Evolutionary conservation across 163 green algal genomes (phyloP), one percentile per base, ranked within the genome.

Genomic region (Scenedesmus sp.): DNA sequence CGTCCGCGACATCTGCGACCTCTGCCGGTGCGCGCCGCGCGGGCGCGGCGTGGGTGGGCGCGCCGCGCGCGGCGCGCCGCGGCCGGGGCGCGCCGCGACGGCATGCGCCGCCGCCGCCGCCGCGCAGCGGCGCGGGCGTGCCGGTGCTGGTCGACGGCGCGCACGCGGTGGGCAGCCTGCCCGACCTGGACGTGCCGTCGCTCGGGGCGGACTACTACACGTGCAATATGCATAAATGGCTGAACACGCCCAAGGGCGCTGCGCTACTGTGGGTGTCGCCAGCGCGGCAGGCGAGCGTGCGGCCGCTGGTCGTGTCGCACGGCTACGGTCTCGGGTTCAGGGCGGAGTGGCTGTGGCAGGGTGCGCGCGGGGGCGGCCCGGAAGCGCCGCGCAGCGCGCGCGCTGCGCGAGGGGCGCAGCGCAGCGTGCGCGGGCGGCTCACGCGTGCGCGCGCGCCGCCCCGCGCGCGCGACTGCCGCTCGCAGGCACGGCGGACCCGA

Each of bases 211-310:
- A 91, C 33, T 93, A 75, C 77, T 93, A 92, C 80, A 87, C 78
- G 18, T 69, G 71, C 75, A 94, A 93, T 70, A 69, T 89, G 48
- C 89, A 93, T 83, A 93, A 93, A 77, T 93, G 84, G 87, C 64
- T 85, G 60, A 89, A 83, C 67, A 84, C 77, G 2, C 71, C 78
- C 5, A 91, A 91, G 75, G 85, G 82, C 28, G 77, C 82, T 3
- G 89, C 89, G 31, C 80, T 94, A 65, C 85, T 94, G 33, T 94
- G 89, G 89, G 88, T 77, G 22, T 53, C 73, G 0, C 80, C 45
- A 22, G 11, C 31, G 11, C 57, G 53, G 44, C 89, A 93, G 66
- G 20, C 22, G 1, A 22, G 10, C 29, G 47, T 92, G 57, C 48
- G 26, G 60, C 89, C 89, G 2, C 57, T 86, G 1, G 77, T 91